phyloP scores from a whole-genome alignment of 805 yeast genomes.

The Saccharomycodes ludwigii region DNA sequence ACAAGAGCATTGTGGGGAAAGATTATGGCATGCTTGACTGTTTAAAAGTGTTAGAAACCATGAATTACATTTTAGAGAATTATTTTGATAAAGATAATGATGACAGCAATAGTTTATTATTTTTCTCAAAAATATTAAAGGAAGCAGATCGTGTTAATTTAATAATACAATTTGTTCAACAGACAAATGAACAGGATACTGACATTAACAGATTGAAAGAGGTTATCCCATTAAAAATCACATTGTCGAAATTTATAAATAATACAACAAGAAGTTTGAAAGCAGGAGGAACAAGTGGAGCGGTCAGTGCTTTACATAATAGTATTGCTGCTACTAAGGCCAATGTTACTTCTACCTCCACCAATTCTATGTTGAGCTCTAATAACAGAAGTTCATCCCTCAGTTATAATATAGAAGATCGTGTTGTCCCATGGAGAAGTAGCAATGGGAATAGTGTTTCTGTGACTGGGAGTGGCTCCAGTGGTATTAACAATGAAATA shows the following conservation, averaged over 20 bases:
- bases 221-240: constrained; percentile 41
- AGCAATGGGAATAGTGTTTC: too few relatives aligned
- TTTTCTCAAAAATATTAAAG: not conserved
- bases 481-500: constrained; percentile 69
- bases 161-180: not conserved
- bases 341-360: constrained; percentile 15
- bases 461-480: too few relatives aligned
- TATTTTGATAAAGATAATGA: too few relatives aligned
- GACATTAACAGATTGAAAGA: constrained; percentile 47
- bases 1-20: too few relatives aligned
- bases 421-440: constrained; percentile 65
- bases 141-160: not conserved
- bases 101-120: too few relatives aligned
- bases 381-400: constrained; percentile 3
- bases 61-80: too few relatives aligned
- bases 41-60: too few relatives aligned
- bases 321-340: constrained; percentile 5
- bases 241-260: constrained; percentile 24
- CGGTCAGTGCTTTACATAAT: too few relatives aligned
- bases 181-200: not conserved
- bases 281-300: too few relatives aligned
- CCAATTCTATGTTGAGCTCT: constrained; percentile 12
- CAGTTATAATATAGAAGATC: constrained; percentile 12
- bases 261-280: constrained; percentile 23
- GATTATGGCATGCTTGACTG: too few relatives aligned